Percentiles rank a stretch among this genome's conserved stretches.
These are phyloP conservation scores for Verticillium klebahnii DNA, from an alignment of 2,329 filamentous ascomycete species.

Conservation along the genomic window DNA sequence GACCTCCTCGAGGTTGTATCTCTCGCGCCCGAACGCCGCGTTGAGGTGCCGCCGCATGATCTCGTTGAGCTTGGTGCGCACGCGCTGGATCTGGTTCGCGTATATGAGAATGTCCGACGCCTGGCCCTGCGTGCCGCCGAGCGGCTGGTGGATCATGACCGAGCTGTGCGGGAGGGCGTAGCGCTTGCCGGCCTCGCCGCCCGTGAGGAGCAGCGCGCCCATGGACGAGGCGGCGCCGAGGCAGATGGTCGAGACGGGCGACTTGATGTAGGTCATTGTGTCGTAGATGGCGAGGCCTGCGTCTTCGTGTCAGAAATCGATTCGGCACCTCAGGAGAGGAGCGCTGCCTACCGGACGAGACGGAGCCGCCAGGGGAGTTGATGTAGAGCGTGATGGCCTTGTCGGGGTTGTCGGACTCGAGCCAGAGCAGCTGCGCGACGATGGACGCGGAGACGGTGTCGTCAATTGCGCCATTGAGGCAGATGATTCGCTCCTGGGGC, in stretches of 20 bases:
- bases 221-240: slow-evolving; percentile 93
- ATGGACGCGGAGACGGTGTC: slow-evolving; percentile 88
- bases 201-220: slow-evolving; percentile 84
- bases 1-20: slow-evolving; percentile 75
- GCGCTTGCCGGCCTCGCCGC: slow-evolving; percentile 78
- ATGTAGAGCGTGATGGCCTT: slow-evolving; percentile 98
- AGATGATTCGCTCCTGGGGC: slow-evolving; percentile 81
- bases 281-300: slow-evolving; percentile 85
- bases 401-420: slow-evolving; percentile 92
- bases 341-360: slow-evolving; percentile 56
- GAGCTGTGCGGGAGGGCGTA: slow-evolving; percentile 89
- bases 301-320: background rate
- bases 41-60: slow-evolving; percentile 89
- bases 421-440: slow-evolving; percentile 92
- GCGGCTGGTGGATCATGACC: slow-evolving; percentile 96
- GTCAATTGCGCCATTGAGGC: slow-evolving; percentile 87
- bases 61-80: slow-evolving; percentile 79
- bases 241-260: slow-evolving; percentile 90
- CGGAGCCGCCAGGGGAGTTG: slow-evolving; percentile 90
- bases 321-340: background rate
- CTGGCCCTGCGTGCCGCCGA: slow-evolving; percentile 64
- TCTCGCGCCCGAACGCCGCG: slow-evolving; percentile 66
- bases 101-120: slow-evolving; percentile 90
- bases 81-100: slow-evolving; percentile 89
- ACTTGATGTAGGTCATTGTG: slow-evolving; percentile 95